Evolutionary conservation across 1,139 yeast genomes (phyloP), one percentile per base, ranked within the genome.

Genomic region (Hanseniaspora gamundiae): DNA sequence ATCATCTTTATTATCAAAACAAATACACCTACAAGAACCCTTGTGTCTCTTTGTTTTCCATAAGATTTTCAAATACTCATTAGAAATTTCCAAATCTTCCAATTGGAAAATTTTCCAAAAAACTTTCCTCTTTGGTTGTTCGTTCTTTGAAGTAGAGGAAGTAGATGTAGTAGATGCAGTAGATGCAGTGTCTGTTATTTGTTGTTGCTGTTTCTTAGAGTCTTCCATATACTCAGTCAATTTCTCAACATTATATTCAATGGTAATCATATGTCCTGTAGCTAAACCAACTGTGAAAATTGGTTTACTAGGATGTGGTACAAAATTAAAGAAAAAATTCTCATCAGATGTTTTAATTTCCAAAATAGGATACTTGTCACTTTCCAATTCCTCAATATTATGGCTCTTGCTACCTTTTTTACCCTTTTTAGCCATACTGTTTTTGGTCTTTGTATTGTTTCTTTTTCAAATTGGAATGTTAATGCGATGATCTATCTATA

Each of bases 41-140:
- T 86, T 86, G 59, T 91, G 97, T 56, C 97, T 73, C 56, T 77
- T 84, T 0, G 97, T 87, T 47, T 80, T 74, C 97, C 97, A 91
- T 35, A 69, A 50, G n/a, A 68, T 57, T 2, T 60, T 61, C 2
- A 75, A 58, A 29, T 53, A 60, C 4, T 56, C 64, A n/a, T 57
- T 60, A 5, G 55, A 58, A 6, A 56, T 52, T 1, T 57, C 73
- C 31, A 60, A 59, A 29, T 58, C 47, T 19, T 51, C 49, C 1
- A 60, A 53, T 4, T 60, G 57, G 2, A 66, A 64, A 2, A 70
- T 67, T 2, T 65, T 61, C 81, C 82, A 77, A 66, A 75, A 67
- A 48, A 69, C 69, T 39, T 61, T 61, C 45, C 65, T 62, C 55
- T n/a, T n/a, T 30, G 35, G 17, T n/a, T 65, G 65, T 42, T 64